A percentile compares a stretch with the other conserved stretches of the same genome.
These are phyloP conservation scores for Venturia carpophila DNA, from an alignment of 2,329 filamentous ascomycete genomes.

Conservation along the genomic window DNA sequence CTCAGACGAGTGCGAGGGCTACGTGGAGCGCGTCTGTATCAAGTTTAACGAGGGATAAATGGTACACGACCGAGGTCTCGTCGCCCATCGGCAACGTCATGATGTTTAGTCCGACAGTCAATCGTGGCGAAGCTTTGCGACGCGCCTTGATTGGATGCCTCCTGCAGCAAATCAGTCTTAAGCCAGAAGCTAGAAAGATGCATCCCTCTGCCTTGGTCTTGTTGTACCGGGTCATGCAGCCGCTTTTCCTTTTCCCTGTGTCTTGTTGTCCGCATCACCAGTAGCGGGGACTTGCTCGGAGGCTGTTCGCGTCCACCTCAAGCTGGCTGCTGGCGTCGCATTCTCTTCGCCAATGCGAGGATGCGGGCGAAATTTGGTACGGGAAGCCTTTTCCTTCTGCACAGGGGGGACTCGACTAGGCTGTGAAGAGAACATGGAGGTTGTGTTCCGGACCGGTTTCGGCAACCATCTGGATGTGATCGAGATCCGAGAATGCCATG, in stretches of 20 bases:
- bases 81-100: conserved; percentile 3
- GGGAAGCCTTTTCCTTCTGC: not conserved
- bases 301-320: not conserved
- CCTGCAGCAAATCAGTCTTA: not conserved
- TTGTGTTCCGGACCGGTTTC: not conserved
- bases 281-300: no score
- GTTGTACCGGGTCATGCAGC: not conserved
- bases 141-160: not conserved
- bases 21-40: conserved; percentile 4
- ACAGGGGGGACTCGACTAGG: not conserved
- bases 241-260: not conserved
- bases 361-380: not conserved
- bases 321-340: not conserved
- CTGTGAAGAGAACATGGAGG: not conserved
- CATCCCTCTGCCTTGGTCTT: not conserved
- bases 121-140: not conserved
- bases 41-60: not conserved
- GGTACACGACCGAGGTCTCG: not conserved
- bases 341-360: not conserved
- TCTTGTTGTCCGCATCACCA: not conserved
- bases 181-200: not conserved
- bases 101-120: not conserved
- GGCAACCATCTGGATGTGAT: not conserved
- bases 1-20: not conserved
- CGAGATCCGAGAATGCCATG: not conserved